These are phyloP conservation scores for Zymoseptoria pseudotritici DNA, from an alignment of 2,329 filamentous ascomycete genomes.

Conservation along the genomic window DNA sequence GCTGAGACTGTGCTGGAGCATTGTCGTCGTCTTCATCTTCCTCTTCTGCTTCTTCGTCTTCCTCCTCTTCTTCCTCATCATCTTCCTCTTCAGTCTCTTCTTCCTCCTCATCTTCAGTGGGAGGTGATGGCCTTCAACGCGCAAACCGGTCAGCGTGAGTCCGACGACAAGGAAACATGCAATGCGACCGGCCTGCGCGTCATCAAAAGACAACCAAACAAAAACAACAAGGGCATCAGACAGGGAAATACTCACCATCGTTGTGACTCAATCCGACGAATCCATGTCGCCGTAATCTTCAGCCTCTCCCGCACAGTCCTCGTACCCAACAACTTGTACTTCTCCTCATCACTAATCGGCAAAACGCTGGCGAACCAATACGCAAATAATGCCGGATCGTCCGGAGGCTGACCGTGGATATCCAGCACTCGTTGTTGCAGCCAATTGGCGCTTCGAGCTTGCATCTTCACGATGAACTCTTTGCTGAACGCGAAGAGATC, in stretches of 20 bases:
- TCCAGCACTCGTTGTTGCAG: conserved; percentile 62
- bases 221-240: conserved; percentile 2
- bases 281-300: conserved; percentile 77
- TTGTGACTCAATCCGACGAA: conserved; percentile 61
- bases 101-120: neutral
- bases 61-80: neutral
- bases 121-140: conserved; percentile 4
- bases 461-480: conserved; percentile 63
- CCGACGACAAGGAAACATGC: conserved; percentile 1
- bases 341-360: conserved; percentile 69
- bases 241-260: conserved; percentile 54
- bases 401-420: conserved; percentile 69
- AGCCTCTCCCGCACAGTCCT: conserved; percentile 71
- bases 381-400: conserved; percentile 69
- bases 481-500: conserved; percentile 59
- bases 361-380: conserved; percentile 87
- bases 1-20: neutral
- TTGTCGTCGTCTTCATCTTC: neutral
- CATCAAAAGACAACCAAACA: neutral
- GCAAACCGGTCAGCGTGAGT: conserved; percentile 6
- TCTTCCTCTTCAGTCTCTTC: neutral
- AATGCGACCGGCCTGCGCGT: conserved; percentile 7
- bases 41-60: neutral
- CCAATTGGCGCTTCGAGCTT: conserved; percentile 63
- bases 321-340: conserved; percentile 66